Evolutionary conservation across 2,329 filamentous ascomycete genomes (phyloP), one percentile per base, ranked within the genome.

Genomic region (Xylariomycetidae sp.): DNA sequence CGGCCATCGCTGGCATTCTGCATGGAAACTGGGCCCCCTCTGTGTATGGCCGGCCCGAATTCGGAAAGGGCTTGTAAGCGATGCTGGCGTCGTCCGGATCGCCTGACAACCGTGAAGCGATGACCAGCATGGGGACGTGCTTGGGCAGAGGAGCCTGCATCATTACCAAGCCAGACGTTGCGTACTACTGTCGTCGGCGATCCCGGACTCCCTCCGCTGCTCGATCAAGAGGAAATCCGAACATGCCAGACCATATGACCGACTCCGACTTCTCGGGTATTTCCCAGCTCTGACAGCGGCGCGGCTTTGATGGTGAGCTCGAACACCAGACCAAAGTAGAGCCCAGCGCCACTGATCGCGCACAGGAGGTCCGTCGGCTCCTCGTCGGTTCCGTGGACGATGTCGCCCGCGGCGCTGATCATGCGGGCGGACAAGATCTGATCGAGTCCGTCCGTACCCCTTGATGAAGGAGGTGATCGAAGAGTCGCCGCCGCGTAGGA

Each of bases 301-400:
- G 45, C 38, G 7, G 44, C 34, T 20, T 44, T 44, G 28, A 58
- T 38, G 6, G 42, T 48, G 10, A 62, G 44, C 18, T 48, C 25
- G 1, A 53, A 58, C 1, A 53, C 46, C 12, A 63, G 43, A 6
- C 57, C 58, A 25, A 63, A 60, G 32, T 50, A 52, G 15, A 58
- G 54, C 6, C 48, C 54, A 1, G 56, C 56, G 8, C 56, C 57
- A 15, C 54, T 42, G 33, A 61, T 49, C 3, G 52, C 57, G 16
- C 44, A 60, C 19, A 57, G 51, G 2, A 61, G 32, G 6, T 57
- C 49, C 2, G 52, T 43, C 16, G 53, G 34, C 7, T 27, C 23
- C 7, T 44, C 46, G 19, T 43, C 24, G 2, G 44, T 49, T 14
- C 50, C 44, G 22, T 50, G 36, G 6, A 59, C 29, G 4, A 53